phyloP scores from a whole-genome alignment of 2,329 filamentous ascomycete species.

The Phialemoniopsis sp. region DNA sequence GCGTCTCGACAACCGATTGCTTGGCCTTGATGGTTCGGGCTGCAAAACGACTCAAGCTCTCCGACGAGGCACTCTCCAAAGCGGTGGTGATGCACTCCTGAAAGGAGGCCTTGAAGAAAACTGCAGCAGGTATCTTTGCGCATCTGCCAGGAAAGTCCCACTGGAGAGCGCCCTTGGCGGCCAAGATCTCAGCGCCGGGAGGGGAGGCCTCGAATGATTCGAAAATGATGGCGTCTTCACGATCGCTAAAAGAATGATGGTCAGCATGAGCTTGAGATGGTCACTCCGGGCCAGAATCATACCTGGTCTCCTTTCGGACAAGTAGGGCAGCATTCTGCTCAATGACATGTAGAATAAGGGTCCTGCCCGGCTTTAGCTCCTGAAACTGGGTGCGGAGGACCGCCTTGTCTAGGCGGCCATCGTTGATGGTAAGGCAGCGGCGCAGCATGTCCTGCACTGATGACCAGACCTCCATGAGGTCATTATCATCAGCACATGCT shows the following conservation, averaged over 20 bases:
- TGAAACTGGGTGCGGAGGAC: background rate
- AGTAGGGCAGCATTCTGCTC: conserved; percentile 26
- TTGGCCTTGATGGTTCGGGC: conserved; percentile 49
- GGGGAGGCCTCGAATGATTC: conserved; percentile 61
- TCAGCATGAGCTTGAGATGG: background rate
- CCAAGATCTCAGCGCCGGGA: conserved; percentile 44
- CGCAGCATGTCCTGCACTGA: background rate
- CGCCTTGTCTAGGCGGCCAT: background rate
- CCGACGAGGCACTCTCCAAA: conserved; percentile 49
- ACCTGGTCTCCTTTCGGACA: conserved; percentile 19
- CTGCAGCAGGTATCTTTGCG: conserved; percentile 35
- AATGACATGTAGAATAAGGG: conserved; percentile 4
- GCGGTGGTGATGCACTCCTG: conserved; percentile 43
- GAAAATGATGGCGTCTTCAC: conserved; percentile 22
- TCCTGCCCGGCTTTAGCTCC: background rate
- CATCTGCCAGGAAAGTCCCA: conserved; percentile 58
- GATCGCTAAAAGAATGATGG: background rate
- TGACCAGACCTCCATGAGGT: too few relatives aligned
- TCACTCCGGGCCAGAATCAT: conserved; percentile 3
- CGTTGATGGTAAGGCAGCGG: background rate
- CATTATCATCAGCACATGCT: too few relatives aligned
- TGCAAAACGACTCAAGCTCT: conserved; percentile 48
- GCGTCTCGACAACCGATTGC: conserved; percentile 40
- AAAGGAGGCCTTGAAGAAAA: conserved; percentile 30
- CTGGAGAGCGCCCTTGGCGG: conserved; percentile 42